These are phyloP conservation scores for Aspergillus fijiensis DNA, from an alignment of 2,329 filamentous ascomycete genomes.

Conservation along the genomic window DNA sequence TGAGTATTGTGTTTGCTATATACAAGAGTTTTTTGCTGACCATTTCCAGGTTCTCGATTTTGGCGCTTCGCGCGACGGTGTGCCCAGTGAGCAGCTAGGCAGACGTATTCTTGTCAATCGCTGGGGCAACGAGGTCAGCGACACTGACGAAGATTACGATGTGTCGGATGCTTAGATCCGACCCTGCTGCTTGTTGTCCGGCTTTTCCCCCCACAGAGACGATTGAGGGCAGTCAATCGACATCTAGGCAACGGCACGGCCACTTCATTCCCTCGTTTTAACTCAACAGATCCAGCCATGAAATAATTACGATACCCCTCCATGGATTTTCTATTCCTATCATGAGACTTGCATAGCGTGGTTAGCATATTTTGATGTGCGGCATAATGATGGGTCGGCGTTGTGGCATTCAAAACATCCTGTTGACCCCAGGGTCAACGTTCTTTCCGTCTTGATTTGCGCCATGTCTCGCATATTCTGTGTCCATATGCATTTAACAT, in stretches of 20 bases:
- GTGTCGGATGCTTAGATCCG: slow-evolving; percentile 23
- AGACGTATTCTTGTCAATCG: slow-evolving; percentile 63
- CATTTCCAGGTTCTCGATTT: slow-evolving; percentile 86
- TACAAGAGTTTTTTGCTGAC: slow-evolving; percentile 16
- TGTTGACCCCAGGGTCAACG: background rate
- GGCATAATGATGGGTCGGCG: slow-evolving; percentile 38
- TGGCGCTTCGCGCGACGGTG: slow-evolving; percentile 85
- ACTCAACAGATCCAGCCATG: slow-evolving; percentile 21
- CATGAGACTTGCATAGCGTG: slow-evolving; percentile 42
- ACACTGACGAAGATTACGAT: slow-evolving; percentile 37
- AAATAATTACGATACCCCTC: slow-evolving; percentile 39
- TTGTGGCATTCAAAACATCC: slow-evolving; percentile 28
- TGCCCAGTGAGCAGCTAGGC: slow-evolving; percentile 73
- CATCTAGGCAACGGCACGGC: slow-evolving; percentile 6
- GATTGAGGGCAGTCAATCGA: background rate
- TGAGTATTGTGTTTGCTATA: slow-evolving; percentile 46
- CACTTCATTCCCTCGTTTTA: slow-evolving; percentile 11
- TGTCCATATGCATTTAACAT: slow-evolving; percentile 6
- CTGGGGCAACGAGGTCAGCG: slow-evolving; percentile 39
- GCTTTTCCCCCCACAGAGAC: background rate
- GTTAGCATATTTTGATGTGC: slow-evolving; percentile 36
- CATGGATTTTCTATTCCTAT: slow-evolving; percentile 29
- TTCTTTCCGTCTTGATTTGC: slow-evolving; percentile 10
- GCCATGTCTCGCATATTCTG: slow-evolving; percentile 7
- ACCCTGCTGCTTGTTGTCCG: background rate